phyloP scores from a whole-genome alignment of 495 filamentous ascomycete species.

The Penicillium ucsense region DNA sequence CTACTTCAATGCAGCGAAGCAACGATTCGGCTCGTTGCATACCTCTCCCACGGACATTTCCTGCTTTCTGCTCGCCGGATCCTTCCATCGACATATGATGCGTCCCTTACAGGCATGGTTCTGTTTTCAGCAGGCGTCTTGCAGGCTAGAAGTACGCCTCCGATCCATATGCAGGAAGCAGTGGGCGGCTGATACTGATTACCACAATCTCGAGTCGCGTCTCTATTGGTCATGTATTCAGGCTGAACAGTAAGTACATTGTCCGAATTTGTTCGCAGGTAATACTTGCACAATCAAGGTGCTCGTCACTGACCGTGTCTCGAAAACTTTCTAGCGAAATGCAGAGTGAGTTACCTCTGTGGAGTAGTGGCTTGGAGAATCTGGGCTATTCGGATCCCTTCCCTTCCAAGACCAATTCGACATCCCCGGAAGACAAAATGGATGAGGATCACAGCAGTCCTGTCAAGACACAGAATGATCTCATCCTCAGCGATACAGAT shows the following conservation, averaged over 20 bases:
- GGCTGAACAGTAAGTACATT: constrained; percentile 14
- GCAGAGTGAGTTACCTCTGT: constrained; percentile 19
- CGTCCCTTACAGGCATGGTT: constrained; percentile 20
- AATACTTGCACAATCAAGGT: too few relatives aligned
- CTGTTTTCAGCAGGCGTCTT: constrained; percentile 21
- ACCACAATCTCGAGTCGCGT: constrained; percentile 18
- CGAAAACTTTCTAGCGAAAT: constrained; percentile 10
- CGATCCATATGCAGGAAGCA: constrained; percentile 15
- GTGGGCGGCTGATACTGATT: constrained; percentile 16
- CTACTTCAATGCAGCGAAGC: constrained; percentile 21
- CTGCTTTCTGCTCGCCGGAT: constrained; percentile 19
- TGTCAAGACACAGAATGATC: not conserved
- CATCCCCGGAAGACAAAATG: constrained; percentile 9
- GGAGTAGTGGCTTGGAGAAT: constrained; percentile 17
- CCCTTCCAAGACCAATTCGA: constrained; percentile 7
- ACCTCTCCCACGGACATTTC: constrained; percentile 18
- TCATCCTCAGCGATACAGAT: constrained; percentile 3
- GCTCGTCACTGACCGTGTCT: too few relatives aligned
- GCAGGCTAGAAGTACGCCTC: constrained; percentile 19
- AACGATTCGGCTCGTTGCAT: constrained; percentile 15
- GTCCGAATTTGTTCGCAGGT: too few relatives aligned
- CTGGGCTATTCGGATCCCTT: constrained; percentile 14
- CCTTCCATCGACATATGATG: constrained; percentile 15
- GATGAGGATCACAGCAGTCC: constrained; percentile 2
- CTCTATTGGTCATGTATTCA: constrained; percentile 23